Evolutionary conservation across 2,329 filamentous ascomycete genomes (phyloP).

Genomic region (Nigrospora osmanthi): DNA sequence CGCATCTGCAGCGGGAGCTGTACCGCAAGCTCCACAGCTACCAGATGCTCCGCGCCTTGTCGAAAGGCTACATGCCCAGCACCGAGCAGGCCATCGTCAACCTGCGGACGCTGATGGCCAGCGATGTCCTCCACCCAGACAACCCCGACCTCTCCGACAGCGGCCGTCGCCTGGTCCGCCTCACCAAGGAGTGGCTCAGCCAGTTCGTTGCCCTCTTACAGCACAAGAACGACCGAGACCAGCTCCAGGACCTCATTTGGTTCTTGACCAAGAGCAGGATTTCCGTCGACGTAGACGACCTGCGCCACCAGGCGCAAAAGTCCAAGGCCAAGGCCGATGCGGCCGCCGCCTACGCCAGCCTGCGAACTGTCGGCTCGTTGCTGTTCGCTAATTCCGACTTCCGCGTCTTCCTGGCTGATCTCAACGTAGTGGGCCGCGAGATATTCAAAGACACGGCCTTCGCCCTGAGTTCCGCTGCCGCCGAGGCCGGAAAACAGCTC

Average conservation of each 20-base stretch:
- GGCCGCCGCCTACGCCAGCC: constrained; percentile 68
- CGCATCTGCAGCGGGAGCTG: constrained; percentile 64
- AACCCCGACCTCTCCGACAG: constrained; percentile 69
- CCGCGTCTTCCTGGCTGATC: constrained; percentile 73
- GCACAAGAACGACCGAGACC: constrained; percentile 76
- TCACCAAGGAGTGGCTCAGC: constrained; percentile 64
- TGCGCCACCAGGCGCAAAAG: constrained; percentile 51
- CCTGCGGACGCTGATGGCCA: constrained; percentile 68
- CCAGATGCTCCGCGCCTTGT: constrained; percentile 78
- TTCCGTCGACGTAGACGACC: constrained; percentile 56
- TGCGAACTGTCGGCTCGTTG: constrained; percentile 77
- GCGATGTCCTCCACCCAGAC: constrained; percentile 70
- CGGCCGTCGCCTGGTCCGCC: constrained; percentile 65
- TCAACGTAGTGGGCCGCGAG: constrained; percentile 71
- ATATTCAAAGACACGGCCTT: constrained; percentile 83
- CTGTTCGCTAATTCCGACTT: constrained; percentile 88
- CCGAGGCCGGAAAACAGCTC: constrained; percentile 64
- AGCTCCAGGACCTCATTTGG: constrained; percentile 91
- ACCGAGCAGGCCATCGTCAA: constrained; percentile 78
- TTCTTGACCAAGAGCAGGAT: constrained; percentile 68
- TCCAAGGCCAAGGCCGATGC: constrained; percentile 64
- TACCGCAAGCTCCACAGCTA: constrained; percentile 90
- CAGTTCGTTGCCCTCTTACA: constrained; percentile 75
- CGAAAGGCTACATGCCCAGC: constrained; percentile 84
- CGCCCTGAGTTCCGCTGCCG: constrained; percentile 67